These are phyloP conservation scores for Fusarium ramigenum DNA, from an alignment of 2,329 filamentous ascomycete genomes.

Conservation along the genomic window DNA sequence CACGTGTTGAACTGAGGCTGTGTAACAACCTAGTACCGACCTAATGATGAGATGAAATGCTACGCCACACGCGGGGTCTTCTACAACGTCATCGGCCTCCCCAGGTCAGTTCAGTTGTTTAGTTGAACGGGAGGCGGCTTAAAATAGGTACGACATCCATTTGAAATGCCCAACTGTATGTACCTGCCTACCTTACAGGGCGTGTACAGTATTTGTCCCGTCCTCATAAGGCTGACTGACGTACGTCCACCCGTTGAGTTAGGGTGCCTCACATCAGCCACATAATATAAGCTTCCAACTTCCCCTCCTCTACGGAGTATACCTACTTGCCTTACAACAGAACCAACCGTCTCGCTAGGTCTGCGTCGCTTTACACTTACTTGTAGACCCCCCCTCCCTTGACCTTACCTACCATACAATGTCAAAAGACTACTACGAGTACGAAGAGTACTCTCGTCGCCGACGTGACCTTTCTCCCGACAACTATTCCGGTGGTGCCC, in stretches of 20 bases:
- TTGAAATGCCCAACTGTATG: too few species aligned
- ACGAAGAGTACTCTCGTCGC: slow-evolving; percentile 41
- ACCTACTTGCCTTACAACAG: background rate
- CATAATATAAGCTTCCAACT: slow-evolving; percentile 2
- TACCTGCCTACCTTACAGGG: background rate
- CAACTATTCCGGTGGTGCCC: slow-evolving; percentile 45
- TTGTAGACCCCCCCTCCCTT: background rate
- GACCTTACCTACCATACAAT: background rate
- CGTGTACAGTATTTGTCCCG: background rate
- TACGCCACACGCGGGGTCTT: slow-evolving; percentile 32
- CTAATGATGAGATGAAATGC: background rate
- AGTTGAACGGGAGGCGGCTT: background rate
- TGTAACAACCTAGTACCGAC: background rate
- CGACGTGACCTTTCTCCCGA: slow-evolving; percentile 46
- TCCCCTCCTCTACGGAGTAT: background rate
- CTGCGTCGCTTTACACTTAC: background rate
- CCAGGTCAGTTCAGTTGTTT: background rate
- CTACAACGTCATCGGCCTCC: slow-evolving; percentile 12
- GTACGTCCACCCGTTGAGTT: background rate
- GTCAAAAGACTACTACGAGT: slow-evolving; percentile 45
- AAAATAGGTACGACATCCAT: background rate
- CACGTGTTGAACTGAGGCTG: slow-evolving; percentile 17
- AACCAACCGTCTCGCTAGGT: background rate
- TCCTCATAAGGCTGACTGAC: slow-evolving; percentile 30
- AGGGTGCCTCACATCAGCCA: slow-evolving; percentile 4